Evolutionary conservation across 2,329 filamentous ascomycete genomes (phyloP), one percentile per base, ranked within the genome.

Genomic region (Fusarium graminum): DNA sequence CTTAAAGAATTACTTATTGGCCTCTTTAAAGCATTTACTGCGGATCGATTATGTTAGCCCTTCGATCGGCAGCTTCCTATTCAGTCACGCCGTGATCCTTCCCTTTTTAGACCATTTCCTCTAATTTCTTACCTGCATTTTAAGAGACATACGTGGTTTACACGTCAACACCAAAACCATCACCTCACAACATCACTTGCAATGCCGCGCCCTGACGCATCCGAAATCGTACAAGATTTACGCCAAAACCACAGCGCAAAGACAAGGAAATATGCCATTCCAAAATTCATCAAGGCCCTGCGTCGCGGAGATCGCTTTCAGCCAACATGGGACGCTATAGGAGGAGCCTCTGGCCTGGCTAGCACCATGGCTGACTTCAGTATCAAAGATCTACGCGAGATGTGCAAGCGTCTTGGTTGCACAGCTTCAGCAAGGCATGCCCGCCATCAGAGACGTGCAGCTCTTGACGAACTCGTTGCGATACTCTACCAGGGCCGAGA

Each of bases 281-380:
- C n/a, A 3, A 38, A 40, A 2, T 69, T 74, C 39, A 40, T 30
- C 43, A 74, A 70, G 34, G 62, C 59, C 3, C 45, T 74, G 2
- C 69, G 72, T 7, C 70, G 64, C 8, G 59, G 22, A 7, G 61
- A 68, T 30, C 52, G 47, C 12, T 74, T 74, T 38, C 65, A 62
- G 17, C 42, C 51, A 14, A 29, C 42, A 32, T 74, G 72, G 72
- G 57, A 68, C 16, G 67, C 70, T 41, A 22, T 65, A 3, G 72
- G 67, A 16, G 63, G 67, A 4, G 72, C 72, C 6, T 4, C 47
- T 19, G 72, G 71, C 2, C 51, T 74, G 8, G 64, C 61, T 29
- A 30, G 13, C 4, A 32, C 73, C 25, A 73, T 74, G 71, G 54
- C 61, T 22, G 59, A 69, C n/a, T 70, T 74, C 42, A 74, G 72